Base-by-base conservation (phyloP, 2,329 filamentous ascomycete genomes). In the Alternaria panax region DNA sequence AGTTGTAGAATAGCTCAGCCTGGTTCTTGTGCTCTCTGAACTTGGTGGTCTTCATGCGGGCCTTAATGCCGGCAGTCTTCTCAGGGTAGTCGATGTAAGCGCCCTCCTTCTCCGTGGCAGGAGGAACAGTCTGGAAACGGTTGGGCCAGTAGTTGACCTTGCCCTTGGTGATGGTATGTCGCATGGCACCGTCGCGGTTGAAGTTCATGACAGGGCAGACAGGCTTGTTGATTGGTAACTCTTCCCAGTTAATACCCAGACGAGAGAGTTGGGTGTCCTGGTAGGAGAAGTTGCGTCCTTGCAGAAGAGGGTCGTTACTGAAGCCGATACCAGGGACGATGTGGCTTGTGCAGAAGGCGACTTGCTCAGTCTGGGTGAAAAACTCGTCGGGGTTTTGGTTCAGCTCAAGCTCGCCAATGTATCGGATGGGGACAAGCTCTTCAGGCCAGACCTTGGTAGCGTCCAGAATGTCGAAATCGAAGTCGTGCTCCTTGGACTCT, bases 361-460 rank as follows among this genome's bases (percentile, higher is more conserved):
- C 87, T 78, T 96, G 92, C 80, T 96, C 92, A 0, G 89, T 92
- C 77, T 95, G 86, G 0, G 91, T 83, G 79, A 95, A 95, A 80
- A 86, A 95, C 73, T 96, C 91, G 64, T 94, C 91, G 1, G 90
- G 83, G 60, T 92, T 94, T 54, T 86, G 85, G 82, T 95, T 93
- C 6, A 96, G 84, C 73, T 93, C 89, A 1, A 96, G 75, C 76
- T 93, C 87, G 38, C 91, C 92, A 56, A 96, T 91, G 72, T 92
- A 92, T 7, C 89, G 85, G 20, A 94, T 83, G 0, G 92, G 92
- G 0, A 93, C 81, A 0, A 88, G 78, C 12, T 94, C 90, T 72
- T 95, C 90, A 0, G 92, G 92, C 91, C 92, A 95, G 25, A 94
- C 78, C 80, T 96, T 95, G 36, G 92, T 96, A 1, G 92, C 89